Conservation (phyloP, 495 filamentous ascomycete genomes). For the Aspergillus bertholletiae region DNA sequence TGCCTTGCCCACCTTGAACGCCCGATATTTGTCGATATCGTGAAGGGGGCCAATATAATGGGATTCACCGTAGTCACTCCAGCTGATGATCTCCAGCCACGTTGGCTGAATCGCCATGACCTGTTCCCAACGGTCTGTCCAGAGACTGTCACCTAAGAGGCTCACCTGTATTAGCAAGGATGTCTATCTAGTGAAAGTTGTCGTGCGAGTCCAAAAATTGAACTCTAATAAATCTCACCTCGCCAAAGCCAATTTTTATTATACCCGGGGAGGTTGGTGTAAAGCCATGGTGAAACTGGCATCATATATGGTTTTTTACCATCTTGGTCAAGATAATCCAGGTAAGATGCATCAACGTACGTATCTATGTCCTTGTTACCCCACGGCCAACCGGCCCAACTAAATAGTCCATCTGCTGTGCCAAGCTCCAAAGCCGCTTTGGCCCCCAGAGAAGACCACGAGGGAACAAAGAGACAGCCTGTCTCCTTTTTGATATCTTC, state of each 20-base stretch:
- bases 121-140: slow-evolving; percentile 67
- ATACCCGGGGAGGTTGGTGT: slow-evolving; percentile 59
- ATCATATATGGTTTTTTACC: slow-evolving; percentile 66
- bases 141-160: slow-evolving; percentile 48
- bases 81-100: slow-evolving; percentile 50
- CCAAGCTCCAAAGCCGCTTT: slow-evolving; percentile 11
- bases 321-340: slow-evolving; percentile 20
- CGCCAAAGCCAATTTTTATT: slow-evolving; percentile 68
- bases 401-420: slow-evolving; percentile 55
- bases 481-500: slow-evolving; percentile 42
- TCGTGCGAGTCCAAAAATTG: neutral
- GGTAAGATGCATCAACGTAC: slow-evolving; percentile 55
- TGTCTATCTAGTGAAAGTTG: neutral
- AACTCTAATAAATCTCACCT: slow-evolving; percentile 18
- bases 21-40: slow-evolving; percentile 18
- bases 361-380: slow-evolving; percentile 48
- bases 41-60: slow-evolving; percentile 60
- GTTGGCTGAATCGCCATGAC: slow-evolving; percentile 55
- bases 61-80: slow-evolving; percentile 73
- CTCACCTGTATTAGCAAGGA: neutral
- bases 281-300: slow-evolving; percentile 71
- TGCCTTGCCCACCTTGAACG: slow-evolving; percentile 40
- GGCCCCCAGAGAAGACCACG: slow-evolving; percentile 60
- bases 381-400: slow-evolving; percentile 71
- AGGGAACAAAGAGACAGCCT: slow-evolving; percentile 54